phyloP scores from a whole-genome alignment of 2,329 filamentous ascomycete species.

The Trichoderma koningiopsis region DNA sequence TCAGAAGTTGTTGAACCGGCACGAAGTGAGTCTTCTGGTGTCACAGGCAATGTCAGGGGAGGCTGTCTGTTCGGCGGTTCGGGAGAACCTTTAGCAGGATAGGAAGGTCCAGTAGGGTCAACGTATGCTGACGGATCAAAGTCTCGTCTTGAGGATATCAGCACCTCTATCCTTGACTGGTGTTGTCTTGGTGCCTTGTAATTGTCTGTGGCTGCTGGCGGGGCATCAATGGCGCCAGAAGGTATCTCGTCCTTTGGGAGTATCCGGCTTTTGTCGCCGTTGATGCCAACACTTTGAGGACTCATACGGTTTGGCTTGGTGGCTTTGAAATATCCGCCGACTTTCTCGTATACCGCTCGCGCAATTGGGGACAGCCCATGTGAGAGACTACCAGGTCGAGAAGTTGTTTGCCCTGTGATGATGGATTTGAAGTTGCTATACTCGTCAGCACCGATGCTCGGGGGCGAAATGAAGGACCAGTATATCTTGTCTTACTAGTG shows the following conservation, averaged over 20 bases:
- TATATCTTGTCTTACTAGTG: slow-evolving; percentile 57
- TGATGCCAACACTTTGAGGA: slow-evolving; percentile 43
- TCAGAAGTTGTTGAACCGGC: slow-evolving; percentile 24
- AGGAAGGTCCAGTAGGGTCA: slow-evolving; percentile 35
- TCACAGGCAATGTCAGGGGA: slow-evolving; percentile 18
- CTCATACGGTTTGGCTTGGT: slow-evolving; percentile 40
- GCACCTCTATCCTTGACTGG: slow-evolving; percentile 49
- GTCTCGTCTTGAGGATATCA: slow-evolving; percentile 48
- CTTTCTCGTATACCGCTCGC: slow-evolving; percentile 45
- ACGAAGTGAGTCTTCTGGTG: slow-evolving; percentile 20
- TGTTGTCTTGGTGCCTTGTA: slow-evolving; percentile 41
- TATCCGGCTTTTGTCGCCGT: slow-evolving; percentile 32
- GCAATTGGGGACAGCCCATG: slow-evolving; percentile 54
- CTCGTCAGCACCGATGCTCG: neutral
- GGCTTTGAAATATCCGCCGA: slow-evolving; percentile 45
- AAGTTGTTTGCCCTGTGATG: slow-evolving; percentile 32
- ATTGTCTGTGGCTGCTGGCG: slow-evolving; percentile 28
- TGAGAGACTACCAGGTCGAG: slow-evolving; percentile 37
- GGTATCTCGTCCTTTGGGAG: slow-evolving; percentile 29
- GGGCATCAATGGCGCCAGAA: slow-evolving; percentile 28
- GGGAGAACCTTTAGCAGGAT: slow-evolving; percentile 29
- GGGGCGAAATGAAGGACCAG: slow-evolving; percentile 31
- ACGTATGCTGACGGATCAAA: slow-evolving; percentile 44
- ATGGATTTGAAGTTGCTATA: slow-evolving; percentile 55
- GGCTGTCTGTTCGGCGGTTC: slow-evolving; percentile 26